Base-by-base conservation (phyloP, 768 basidiomycete genomes). In the Boletus pseudo-olivaceus region DNA sequence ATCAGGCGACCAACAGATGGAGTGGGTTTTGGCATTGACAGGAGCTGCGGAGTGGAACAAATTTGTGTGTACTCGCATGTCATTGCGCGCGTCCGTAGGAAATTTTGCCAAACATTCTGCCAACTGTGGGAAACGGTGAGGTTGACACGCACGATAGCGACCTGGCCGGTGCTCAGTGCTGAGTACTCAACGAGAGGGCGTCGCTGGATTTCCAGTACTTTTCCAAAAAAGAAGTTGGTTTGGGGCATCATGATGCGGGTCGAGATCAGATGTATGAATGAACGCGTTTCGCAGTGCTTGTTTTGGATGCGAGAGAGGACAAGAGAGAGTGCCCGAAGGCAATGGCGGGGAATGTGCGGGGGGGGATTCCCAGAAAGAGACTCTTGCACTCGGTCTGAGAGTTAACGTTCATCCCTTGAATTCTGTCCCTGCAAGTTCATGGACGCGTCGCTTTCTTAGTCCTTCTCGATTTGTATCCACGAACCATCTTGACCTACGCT, bases 21-120 rank as follows among this genome's bases (percentile, higher is more conserved):
- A 63, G 58, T 11, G 64, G 58, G n/a, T 54, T 62, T 29, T 66
- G 66, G 65, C 52, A 53, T 32, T 37, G 35, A 48, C 10, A 27
- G n/a, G 33, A 17, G 23, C 7, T 15, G 20, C 7, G n/a, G 6
- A n/a, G 30, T 7, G 19, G 14, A 34, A 20, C 20, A 23, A 23
- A 23, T 34, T 33, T 17, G 20, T 23, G n/a, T 45, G 29, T 20
- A 33, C n/a, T 7, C 19, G 23, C 23, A 20, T 23, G 46, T 26
- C 15, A 26, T 12, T 11, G 20, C n/a, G 33, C 1, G 44, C 7
- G 9, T 17, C 20, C 7, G 47, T 37, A 17, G 6, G 47, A 35
- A 47, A 11, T 5, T 15, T 11, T 10, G 30, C 45, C 12, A 29
- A 29, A 43, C 26, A 10, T 15, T 5, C 17, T 23, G 23, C 46